Evolutionary conservation across 2,329 filamentous ascomycete species (phyloP), one percentile per base, ranked within the genome.

Genomic region (Fusarium proliferatum): DNA sequence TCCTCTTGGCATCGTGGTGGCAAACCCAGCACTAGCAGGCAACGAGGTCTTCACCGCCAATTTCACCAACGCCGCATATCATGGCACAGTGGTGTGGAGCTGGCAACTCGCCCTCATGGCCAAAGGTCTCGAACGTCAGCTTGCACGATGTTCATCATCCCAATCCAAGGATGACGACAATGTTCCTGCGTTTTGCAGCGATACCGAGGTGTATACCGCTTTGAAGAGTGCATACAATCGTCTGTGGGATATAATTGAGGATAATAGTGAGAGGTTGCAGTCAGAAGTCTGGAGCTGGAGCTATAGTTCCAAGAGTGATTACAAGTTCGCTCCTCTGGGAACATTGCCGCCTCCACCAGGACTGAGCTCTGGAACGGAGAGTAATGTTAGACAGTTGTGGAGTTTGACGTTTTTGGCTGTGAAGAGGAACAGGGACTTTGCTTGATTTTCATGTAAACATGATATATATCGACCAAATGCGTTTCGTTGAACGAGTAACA

Each of bases 71-170:
- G 82, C 83, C 6, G 88, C 87, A 0, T 92, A 81, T 43, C 90
- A 92, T 64, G 90, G 89, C 0, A 90, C 90, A 0, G 90, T 93
- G 0, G 83, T 92, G 3, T 92, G 89, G 90, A 86, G 85, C 49
- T 92, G 89, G 89, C 90, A 89, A 61, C 81, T 92, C 8, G 86
- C 89, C 1, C 90, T 92, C 86, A 90, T 92, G 87, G 90, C 88
- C 0, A 85, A 85, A 15, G 90, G 90, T 0, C 79, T 92, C 0
- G 86, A 90, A 63, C 79, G 84, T 5, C 90, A 92, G 73, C 83
- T 92, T 9, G 84, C 77, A 2, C 84, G 89, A 4, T 92, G 89
- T 26, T n/a, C 38, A 17, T 38, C 30, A 1, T 49, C 58, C 2
- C 15, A 53, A 6, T 39, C 30, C 2, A 21, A 42, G 7, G 57